Evolutionary conservation across 1,284 basidiomycete genomes (phyloP).

Genomic region (Irpex sp.): DNA sequence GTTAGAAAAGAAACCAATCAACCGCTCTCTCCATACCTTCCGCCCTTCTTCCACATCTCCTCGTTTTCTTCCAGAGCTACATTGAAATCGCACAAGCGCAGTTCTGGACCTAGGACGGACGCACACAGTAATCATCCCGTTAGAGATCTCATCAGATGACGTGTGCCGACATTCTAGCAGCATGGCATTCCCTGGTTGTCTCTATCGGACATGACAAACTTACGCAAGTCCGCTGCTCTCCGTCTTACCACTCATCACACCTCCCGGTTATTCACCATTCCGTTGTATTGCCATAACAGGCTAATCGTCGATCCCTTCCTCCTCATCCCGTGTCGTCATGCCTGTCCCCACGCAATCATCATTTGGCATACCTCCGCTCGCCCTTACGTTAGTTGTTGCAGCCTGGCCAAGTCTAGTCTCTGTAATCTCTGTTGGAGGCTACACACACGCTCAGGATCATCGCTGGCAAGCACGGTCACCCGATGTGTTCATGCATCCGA

Average conservation of each 20-base stretch:
- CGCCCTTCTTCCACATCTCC: background rate
- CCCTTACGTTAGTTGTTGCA: no score
- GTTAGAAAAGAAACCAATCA: no score
- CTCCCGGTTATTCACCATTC: background rate
- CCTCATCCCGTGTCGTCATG: background rate
- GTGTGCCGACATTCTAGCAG: background rate
- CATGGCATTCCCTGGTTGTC: background rate
- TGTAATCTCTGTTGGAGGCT: no score
- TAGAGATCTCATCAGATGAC: conserved; percentile 7
- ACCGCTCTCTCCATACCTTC: background rate
- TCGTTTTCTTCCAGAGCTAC: background rate
- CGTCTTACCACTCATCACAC: background rate
- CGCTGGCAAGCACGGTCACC: no score
- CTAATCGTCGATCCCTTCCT: background rate
- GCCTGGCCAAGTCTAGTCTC: no score
- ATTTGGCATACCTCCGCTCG: no score
- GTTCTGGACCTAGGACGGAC: background rate
- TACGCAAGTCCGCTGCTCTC: conserved; percentile 15
- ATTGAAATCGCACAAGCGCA: background rate
- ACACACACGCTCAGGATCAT: no score
- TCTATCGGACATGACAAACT: background rate
- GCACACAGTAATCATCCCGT: no score
- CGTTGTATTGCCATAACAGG: background rate
- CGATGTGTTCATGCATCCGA: no score
- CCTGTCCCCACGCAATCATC: no score